Conservation (phyloP, 1,284 basidiomycete species). For the Ustilago lituana region DNA sequence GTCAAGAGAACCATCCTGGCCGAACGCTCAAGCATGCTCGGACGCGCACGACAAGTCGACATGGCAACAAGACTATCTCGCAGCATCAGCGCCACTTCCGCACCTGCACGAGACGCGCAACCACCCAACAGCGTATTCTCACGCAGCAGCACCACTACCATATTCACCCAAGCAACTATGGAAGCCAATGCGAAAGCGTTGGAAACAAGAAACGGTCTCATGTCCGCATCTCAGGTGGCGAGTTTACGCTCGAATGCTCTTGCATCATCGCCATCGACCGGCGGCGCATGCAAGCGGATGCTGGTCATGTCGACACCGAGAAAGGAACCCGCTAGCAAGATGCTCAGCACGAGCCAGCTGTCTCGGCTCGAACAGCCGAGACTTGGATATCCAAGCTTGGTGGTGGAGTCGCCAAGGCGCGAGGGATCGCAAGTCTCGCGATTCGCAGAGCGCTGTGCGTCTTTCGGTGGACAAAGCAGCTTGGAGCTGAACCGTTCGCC, state of each 20-base stretch:
- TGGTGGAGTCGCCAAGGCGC: slow-evolving; percentile 34
- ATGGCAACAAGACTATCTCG: slow-evolving; percentile 39
- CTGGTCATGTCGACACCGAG: slow-evolving; percentile 42
- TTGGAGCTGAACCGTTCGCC: slow-evolving; percentile 18
- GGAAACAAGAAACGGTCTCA: slow-evolving; percentile 1
- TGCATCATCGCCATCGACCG: slow-evolving; percentile 9
- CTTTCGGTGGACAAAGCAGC: slow-evolving; percentile 21
- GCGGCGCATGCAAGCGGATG: slow-evolving; percentile 14
- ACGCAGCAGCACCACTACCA: slow-evolving; percentile 16
- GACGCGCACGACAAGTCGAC: slow-evolving; percentile 40
- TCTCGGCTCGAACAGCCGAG: slow-evolving; percentile 20
- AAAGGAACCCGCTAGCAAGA: slow-evolving; percentile 19
- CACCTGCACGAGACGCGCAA: slow-evolving; percentile 14
- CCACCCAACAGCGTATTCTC: slow-evolving; percentile 26
- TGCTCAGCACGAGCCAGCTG: slow-evolving; percentile 2
- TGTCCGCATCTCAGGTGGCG: slow-evolving; percentile 2
- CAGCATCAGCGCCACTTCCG: slow-evolving; percentile 35
- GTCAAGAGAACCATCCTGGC: slow-evolving; percentile 23
- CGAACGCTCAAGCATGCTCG: slow-evolving; percentile 25
- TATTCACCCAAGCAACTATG: slow-evolving; percentile 2
- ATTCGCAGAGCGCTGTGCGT: slow-evolving; percentile 20
- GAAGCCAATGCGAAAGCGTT: not conserved
- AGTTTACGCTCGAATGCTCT: slow-evolving; percentile 8
- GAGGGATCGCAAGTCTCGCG: slow-evolving; percentile 6
- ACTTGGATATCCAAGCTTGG: slow-evolving; percentile 26